Base-by-base conservation (phyloP, 1,284 basidiomycete species). In the Trametes polyzona region DNA sequence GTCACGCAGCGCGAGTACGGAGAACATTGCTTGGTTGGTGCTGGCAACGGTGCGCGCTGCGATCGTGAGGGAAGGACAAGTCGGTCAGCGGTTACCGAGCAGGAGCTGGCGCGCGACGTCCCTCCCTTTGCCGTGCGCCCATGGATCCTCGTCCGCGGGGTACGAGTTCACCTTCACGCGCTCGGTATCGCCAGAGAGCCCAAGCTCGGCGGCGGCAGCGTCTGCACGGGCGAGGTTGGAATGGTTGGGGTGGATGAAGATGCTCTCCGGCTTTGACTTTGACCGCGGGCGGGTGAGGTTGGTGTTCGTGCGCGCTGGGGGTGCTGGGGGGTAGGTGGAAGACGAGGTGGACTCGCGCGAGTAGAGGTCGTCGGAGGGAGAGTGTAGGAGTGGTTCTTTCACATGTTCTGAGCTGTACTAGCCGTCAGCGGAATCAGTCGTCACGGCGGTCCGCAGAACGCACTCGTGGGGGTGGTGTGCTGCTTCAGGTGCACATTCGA, bases 181-280 rank as follows among this genome's bases (percentile, higher is more conserved):
- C 19, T 79, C 75, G 10, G 79, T 78, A 55, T 76, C 75, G 29
- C 77, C 73, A 4, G 66, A 63, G n/a, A 85, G 56, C 23, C 83
- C 83, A 41, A 86, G 70, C 64, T 84, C 77, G 39, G 81, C 69
- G 0, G 83, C 83, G 17, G 71, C 76, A 6, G 80, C 83, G 58
- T 88, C 86, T 4, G 87, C 86, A 30, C 86, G 81, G 6, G 83
- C 83, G 56, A 86, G 63, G 65, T 87, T 87, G 33, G 83, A 86
- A 36, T 84, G 67, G 35, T 69, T 72, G 1, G 87, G 85, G 63
- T 87, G 86, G 47, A 87, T 87, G 65, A 83, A 82, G 51, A 87
- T 82, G 42, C 66, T 69, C 10, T 80, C 78, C 1, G 84, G 84
- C 65, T 84, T 86, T 44, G 81, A 78, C 66, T 74, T 82, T 16